These are phyloP conservation scores for Tetrapisispora arboricola DNA, from an alignment of 805 yeast species.

Conservation along the genomic window DNA sequence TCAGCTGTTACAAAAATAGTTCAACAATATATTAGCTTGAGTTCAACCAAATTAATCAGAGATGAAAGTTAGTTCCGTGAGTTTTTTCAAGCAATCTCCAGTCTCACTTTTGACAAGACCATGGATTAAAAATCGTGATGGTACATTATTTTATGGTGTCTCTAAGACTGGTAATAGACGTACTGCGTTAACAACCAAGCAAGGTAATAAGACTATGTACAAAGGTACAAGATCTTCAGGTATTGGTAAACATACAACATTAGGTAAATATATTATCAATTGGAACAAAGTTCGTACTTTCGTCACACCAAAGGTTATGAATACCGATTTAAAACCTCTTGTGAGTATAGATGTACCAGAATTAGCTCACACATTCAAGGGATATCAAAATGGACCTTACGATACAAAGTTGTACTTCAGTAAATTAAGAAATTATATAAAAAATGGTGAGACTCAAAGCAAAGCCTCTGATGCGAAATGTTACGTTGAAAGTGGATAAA, in stretches of 20 bases:
- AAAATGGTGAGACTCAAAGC: constrained; percentile 47
- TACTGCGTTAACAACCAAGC: constrained; percentile 76
- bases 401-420: constrained; percentile 66
- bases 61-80: constrained; percentile 43
- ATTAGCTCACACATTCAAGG: constrained; percentile 55
- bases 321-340: constrained; percentile 52
- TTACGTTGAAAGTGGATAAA: constrained; percentile 23
- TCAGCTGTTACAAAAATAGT: no score
- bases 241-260: constrained; percentile 66
- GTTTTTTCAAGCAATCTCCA: constrained; percentile 39
- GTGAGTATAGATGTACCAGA: constrained; percentile 68
- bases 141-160: constrained; percentile 72
- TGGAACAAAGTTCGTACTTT: constrained; percentile 86
- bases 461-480: constrained; percentile 22
- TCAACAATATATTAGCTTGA: no score
- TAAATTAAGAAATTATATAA: constrained; percentile 66
- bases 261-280: constrained; percentile 67
- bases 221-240: constrained; percentile 97
- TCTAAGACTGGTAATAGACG: constrained; percentile 76
- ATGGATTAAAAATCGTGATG: constrained; percentile 79
- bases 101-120: constrained; percentile 58
- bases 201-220: constrained; percentile 88
- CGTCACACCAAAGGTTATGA: constrained; percentile 55
- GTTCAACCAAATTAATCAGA: no score
- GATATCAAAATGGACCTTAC: constrained; percentile 59